phyloP scores from a whole-genome alignment of 768 basidiomycete species.

The Termitomyces sp. region DNA sequence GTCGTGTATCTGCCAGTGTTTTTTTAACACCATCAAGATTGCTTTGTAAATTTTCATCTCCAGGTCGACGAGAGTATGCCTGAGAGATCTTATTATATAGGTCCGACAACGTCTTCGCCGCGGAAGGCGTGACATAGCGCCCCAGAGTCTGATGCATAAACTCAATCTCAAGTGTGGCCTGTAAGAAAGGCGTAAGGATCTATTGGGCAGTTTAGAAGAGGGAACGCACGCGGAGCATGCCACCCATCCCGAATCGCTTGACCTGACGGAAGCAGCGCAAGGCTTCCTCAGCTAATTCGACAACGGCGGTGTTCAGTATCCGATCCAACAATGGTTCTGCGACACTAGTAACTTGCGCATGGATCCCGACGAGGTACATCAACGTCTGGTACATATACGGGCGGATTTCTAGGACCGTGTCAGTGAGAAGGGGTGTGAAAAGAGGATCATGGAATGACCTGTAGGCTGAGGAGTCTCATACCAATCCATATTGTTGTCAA shows the following conservation, averaged over 20 bases:
- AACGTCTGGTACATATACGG: conserved; percentile 91
- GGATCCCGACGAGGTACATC: conserved; percentile 86
- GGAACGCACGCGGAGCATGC: conserved; percentile 85
- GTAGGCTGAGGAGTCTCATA: conserved; percentile 90
- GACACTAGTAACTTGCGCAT: conserved; percentile 83
- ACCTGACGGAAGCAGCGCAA: conserved; percentile 85
- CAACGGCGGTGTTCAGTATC: conserved; percentile 76
- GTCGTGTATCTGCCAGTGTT: conserved; percentile 81
- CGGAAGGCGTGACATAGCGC: conserved; percentile 78
- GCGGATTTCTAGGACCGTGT: conserved; percentile 65
- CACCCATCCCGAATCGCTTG: conserved; percentile 93
- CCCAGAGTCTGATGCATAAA: conserved; percentile 96
- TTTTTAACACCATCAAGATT: conserved; percentile 91
- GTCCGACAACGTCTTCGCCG: conserved; percentile 83
- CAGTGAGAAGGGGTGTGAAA: conserved; percentile 5
- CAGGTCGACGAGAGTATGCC: conserved; percentile 82
- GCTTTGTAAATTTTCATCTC: conserved; percentile 81
- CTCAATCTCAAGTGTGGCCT: conserved; percentile 99
- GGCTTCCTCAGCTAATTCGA: conserved; percentile 80
- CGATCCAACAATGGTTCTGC: conserved; percentile 80
- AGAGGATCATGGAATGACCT: conserved; percentile 42
- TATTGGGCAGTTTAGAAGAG: not conserved
- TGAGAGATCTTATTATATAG: conserved; percentile 94
- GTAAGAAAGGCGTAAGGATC: conserved; percentile 9
- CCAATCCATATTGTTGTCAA: conserved; percentile 87